A percentile compares a stretch with the other conserved stretches of the same genome.
phyloP scores from a whole-genome alignment of 164 flowering plant genomes.

The Santalum album region DNA sequence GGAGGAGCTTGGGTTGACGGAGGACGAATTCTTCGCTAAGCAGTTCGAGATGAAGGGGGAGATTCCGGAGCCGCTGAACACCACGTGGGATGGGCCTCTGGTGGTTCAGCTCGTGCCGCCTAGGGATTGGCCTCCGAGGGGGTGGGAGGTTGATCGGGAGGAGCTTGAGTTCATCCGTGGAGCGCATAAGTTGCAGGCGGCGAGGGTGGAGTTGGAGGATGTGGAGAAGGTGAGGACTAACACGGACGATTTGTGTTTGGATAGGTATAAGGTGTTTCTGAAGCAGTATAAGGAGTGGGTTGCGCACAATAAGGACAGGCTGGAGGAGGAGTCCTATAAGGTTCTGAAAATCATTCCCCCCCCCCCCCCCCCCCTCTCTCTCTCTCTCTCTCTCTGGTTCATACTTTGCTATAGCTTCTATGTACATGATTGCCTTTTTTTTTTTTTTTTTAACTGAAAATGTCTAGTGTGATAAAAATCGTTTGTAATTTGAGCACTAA shows the following conservation, averaged over 20 bases:
- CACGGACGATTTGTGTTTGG: slow-evolving; percentile 38
- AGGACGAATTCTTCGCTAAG: slow-evolving; percentile 67
- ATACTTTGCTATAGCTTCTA: not conserved
- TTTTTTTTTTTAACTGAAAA: too few relatives aligned
- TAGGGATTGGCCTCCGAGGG: slow-evolving; percentile 94
- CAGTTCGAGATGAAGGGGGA: slow-evolving; percentile 78
- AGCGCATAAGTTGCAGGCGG: slow-evolving; percentile 59
- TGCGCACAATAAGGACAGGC: slow-evolving; percentile 59
- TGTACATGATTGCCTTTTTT: not conserved
- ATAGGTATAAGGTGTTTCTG: slow-evolving; percentile 75
- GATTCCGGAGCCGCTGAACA: slow-evolving; percentile 58
- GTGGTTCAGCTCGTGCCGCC: slow-evolving; percentile 63
- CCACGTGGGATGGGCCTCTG: slow-evolving; percentile 65
- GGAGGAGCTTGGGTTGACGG: slow-evolving; percentile 68
- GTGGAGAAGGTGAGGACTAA: slow-evolving; percentile 33
- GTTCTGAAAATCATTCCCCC: too few relatives aligned
- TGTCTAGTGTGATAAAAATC: too few relatives aligned
- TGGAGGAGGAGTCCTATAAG: slow-evolving; percentile 91
- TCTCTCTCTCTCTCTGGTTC: slow-evolving; percentile 7
- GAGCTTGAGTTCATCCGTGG: slow-evolving; percentile 78
- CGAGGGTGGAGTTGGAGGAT: slow-evolving; percentile 43
- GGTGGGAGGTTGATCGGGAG: slow-evolving; percentile 72
- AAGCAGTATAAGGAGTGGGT: slow-evolving; percentile 94
- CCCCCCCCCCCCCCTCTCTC: too few relatives aligned
- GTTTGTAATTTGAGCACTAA: too few relatives aligned